Base-by-base conservation (phyloP, 2,329 filamentous ascomycete species). In the Fusarium transvaalense region DNA sequence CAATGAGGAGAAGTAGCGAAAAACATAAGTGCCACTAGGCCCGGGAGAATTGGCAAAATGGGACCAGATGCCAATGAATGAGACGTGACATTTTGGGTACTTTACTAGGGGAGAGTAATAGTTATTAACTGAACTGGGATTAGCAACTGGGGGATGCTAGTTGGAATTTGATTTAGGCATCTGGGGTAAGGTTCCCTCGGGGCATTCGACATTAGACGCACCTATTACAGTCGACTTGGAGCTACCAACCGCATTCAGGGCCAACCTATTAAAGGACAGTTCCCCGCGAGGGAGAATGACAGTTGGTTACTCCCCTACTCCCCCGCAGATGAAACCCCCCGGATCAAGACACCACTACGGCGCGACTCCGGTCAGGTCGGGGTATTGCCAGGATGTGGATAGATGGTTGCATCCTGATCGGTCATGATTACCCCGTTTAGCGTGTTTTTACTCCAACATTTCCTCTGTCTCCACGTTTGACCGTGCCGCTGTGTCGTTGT, bases 281-380 rank as follows among this genome's bases (percentile, higher is more conserved):
- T 62, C 43, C 60, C 60, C 60, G 48, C 35, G 34, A 46, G 19
- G 17, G 21, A 29, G 10, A 5, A 10, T 37, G n/a, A 12, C 27
- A 45, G 42, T 45, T 45, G 42, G 47, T 51, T 39, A 34, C 10
- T 51, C 47, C 61, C 61, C 61, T 39, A 34, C 10, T 51, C 47
- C 61, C 61, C 61, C 61, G 52, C 61, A 64, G 60, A 37, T 29
- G 43, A 35, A 51, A 35, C 61, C 61, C 61, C 29, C 61, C 61
- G 61, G 61, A 64, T 53, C 41, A 58, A 68, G 56, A 69, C 64
- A 68, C 61, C 53, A 65, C 60, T 55, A 65, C 68, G 60, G 68
- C 68, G 68, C 68, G 55, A 70, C 64, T 71, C 60, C 67, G 68
- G 68, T 67, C 57, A 43, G 65, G 60, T 67, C 57, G 53, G 65